Evolutionary conservation across 208 protist genomes (phyloP), one percentile per base, ranked within the genome.

Genomic region (Trypanosoma cruzi): DNA sequence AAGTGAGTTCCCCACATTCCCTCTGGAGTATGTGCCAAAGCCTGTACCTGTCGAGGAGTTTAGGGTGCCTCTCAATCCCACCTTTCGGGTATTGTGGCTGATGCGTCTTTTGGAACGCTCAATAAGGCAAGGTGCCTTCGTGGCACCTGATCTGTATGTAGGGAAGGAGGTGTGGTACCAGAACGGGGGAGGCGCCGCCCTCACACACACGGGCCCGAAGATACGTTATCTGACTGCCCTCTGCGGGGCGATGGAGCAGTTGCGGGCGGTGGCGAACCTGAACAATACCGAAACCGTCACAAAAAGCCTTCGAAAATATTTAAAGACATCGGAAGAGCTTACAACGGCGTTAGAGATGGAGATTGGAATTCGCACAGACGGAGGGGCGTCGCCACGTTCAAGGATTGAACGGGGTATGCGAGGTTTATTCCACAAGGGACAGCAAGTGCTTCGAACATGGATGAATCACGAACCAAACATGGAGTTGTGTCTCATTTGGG

Each of bases 121-220:
- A 10, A 95, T 95, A 42, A 84, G 85, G 29, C 72, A 84, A 48
- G 89, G 89, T 29, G 86, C 86, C 20, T 95, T 88, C 65, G 60
- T 95, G 31, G 89, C 89, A 0, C 89, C 89, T 13, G 75, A 84
- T 53, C 78, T 95, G 60, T 95, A 90, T 74, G 86, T 95, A 5
- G 77, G 73, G 20, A 73, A 78, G 31, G 84, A 90, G 16, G 86
- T 95, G 54, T 95, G 89, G 86, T 75, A 81, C 37, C 89, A 95
- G 71, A 68, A 82, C 46, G 86, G 89, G 46, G 85, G 75, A 36
- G 70, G 65, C 11, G 67, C 69, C 1, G 77, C 76, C 10, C 61
- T 95, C 22, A 61, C 60, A 16, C 82, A 83, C 55, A 81, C 89
- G 24, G 72, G 75, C 18, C 72, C 82, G 18, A 92, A 92, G 69